Evolutionary conservation across 208 protist species (phyloP).

Genomic region (Entamoeba invadens): DNA sequence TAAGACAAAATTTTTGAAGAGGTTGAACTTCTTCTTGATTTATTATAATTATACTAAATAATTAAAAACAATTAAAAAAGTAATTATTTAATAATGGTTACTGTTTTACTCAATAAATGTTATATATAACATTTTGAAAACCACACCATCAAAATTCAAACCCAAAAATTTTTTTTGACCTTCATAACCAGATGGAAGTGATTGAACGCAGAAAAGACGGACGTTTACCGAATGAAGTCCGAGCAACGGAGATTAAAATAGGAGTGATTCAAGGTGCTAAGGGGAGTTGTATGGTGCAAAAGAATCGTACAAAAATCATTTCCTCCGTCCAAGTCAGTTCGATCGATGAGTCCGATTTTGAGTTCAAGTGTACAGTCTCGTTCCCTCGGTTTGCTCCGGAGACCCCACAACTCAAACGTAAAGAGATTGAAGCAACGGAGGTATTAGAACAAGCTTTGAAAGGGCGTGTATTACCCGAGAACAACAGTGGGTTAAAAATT

Average conservation of each 20-base stretch:
- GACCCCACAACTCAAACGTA: neutral
- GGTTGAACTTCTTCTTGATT: no score
- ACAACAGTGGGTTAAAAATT: neutral
- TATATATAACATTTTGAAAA: no score
- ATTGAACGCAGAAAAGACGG: neutral
- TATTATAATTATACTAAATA: no score
- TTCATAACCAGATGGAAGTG: neutral
- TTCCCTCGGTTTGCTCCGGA: neutral
- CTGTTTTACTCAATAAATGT: no score
- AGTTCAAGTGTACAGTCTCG: neutral
- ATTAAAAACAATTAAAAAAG: no score
- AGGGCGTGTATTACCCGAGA: neutral
- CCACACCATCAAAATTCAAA: no score
- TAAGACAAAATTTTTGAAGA: no score
- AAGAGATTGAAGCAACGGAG: neutral
- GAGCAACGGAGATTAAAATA: neutral
- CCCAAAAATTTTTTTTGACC: no score
- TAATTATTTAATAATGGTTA: no score
- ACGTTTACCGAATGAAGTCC: neutral
- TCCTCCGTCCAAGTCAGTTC: neutral
- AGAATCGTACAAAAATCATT: neutral
- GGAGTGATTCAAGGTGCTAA: neutral
- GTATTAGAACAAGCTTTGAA: neutral
- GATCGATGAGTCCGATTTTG: neutral
- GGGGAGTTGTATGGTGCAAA: neutral